A percentile compares a stretch with the other conserved stretches of the same genome.
Conservation (phyloP, 2,329 filamentous ascomycete genomes). For the Nectriaceae sp. region DNA sequence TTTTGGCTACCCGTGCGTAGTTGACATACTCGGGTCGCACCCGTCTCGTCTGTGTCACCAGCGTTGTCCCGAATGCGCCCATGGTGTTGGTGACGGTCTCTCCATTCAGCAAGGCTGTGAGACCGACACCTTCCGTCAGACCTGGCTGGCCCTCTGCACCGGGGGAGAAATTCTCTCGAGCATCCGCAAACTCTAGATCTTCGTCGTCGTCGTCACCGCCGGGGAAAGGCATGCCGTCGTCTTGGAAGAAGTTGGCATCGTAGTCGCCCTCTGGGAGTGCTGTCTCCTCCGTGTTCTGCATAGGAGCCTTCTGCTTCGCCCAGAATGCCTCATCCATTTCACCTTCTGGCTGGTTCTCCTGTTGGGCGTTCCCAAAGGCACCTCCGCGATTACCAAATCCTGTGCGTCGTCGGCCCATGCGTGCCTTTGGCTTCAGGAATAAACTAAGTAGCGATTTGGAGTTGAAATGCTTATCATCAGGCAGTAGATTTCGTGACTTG, state of each 20-base stretch:
- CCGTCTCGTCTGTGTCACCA: slow-evolving; percentile 65
- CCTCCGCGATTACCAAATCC: slow-evolving; percentile 47
- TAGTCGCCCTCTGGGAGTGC: slow-evolving; percentile 74
- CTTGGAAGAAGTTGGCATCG: slow-evolving; percentile 96
- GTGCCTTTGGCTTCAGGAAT: slow-evolving; percentile 93
- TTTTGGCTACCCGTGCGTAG: slow-evolving; percentile 70
- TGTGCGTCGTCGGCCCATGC: slow-evolving; percentile 68
- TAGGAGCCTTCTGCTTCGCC: slow-evolving; percentile 69
- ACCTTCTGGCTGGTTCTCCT: slow-evolving; percentile 60
- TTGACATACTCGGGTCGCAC: slow-evolving; percentile 69
- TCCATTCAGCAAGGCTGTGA: slow-evolving; percentile 51
- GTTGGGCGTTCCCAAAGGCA: slow-evolving; percentile 43
- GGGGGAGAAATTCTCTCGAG: slow-evolving; percentile 76
- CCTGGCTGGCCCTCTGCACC: slow-evolving; percentile 53
- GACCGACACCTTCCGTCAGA: slow-evolving; percentile 49
- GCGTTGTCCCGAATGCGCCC: slow-evolving; percentile 63
- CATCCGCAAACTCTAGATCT: slow-evolving; percentile 76
- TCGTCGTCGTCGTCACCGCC: slow-evolving; percentile 65
- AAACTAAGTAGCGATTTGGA: slow-evolving; percentile 85
- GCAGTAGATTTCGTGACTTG: slow-evolving; percentile 87
- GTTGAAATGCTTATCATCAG: slow-evolving; percentile 98
- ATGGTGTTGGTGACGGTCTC: slow-evolving; percentile 50
- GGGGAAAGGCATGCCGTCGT: slow-evolving; percentile 73
- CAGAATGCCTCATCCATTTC: slow-evolving; percentile 97
- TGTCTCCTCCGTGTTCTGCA: slow-evolving; percentile 52